A percentile compares a stretch with the other conserved stretches of the same genome.
Evolutionary conservation across 441 rosid genomes (phyloP).

Genomic region (Corymbia citriodora): DNA sequence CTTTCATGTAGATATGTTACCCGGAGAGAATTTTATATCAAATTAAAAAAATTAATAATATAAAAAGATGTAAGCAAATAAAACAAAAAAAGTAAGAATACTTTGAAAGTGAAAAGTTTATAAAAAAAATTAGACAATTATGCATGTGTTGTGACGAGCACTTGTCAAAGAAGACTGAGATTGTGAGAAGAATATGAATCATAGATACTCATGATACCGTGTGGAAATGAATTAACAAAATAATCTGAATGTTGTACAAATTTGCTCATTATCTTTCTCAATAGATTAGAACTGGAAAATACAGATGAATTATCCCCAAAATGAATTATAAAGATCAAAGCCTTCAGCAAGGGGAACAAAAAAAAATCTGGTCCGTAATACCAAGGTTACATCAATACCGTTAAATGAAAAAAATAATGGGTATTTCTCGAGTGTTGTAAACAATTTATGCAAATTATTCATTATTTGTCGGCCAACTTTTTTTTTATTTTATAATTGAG

Average conservation of each 20-base stretch:
- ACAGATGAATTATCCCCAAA: accelerated
- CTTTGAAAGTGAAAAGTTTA: background rate
- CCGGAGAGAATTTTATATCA: background rate
- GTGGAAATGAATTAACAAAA: background rate
- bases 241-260: background rate
- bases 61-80: background rate
- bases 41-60: background rate
- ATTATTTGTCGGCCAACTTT: background rate
- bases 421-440: background rate
- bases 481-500: background rate
- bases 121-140: background rate
- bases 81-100: background rate
- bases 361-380: background rate
- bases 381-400: background rate
- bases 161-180: background rate
- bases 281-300: background rate
- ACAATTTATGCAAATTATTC: background rate
- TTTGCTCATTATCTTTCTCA: background rate
- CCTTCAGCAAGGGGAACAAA: background rate
- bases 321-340: background rate
- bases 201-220: background rate
- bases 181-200: background rate
- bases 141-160: background rate
- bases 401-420: background rate
- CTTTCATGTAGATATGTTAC: background rate